Percentiles rank a stretch among this genome's conserved stretches.
phyloP scores from a whole-genome alignment of 2,329 filamentous ascomycete genomes.

The Cladosporium cucumerinum region DNA sequence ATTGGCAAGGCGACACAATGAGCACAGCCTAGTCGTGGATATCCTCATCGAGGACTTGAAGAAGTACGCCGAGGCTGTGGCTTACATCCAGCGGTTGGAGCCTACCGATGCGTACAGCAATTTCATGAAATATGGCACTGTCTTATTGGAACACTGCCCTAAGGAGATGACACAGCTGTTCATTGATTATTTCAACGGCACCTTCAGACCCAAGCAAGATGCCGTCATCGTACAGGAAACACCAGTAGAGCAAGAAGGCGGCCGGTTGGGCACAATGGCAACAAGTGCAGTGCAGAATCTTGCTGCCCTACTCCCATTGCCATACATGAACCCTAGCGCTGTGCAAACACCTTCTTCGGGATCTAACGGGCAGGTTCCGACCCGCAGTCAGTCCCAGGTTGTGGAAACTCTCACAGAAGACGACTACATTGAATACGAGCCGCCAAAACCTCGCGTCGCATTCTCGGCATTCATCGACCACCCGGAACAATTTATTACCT shows the following conservation, averaged over 20 bases:
- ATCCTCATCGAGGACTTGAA: slow-evolving; percentile 95
- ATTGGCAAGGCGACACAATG: slow-evolving; percentile 87
- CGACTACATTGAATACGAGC: slow-evolving; percentile 61
- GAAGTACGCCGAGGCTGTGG: slow-evolving; percentile 79
- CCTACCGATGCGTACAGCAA: slow-evolving; percentile 80
- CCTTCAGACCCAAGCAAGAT: slow-evolving; percentile 71
- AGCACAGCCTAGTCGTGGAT: slow-evolving; percentile 90
- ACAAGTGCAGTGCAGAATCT: slow-evolving; percentile 81
- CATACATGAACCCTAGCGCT: slow-evolving; percentile 71
- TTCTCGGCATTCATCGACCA: slow-evolving; percentile 98
- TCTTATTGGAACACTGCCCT: slow-evolving; percentile 83
- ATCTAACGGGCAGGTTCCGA: slow-evolving; percentile 33
- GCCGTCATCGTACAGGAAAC: slow-evolving; percentile 50
- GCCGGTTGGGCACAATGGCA: slow-evolving; percentile 46
- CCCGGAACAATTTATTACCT: slow-evolving; percentile 83
- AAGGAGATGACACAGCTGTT: slow-evolving; percentile 80
- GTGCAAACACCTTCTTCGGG: slow-evolving; percentile 49
- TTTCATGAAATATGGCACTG: slow-evolving; percentile 91
- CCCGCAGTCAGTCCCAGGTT: slow-evolving; percentile 54
- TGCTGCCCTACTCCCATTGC: slow-evolving; percentile 75
- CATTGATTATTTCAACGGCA: slow-evolving; percentile 89
- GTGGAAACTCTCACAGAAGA: slow-evolving; percentile 53
- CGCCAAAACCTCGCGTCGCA: slow-evolving; percentile 79
- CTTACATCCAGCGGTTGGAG: slow-evolving; percentile 87
- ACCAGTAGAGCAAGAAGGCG: slow-evolving; percentile 32